These are phyloP conservation scores for Arthrobotrys entomopaga DNA, from an alignment of 2,329 filamentous ascomycete species.

Conservation along the genomic window DNA sequence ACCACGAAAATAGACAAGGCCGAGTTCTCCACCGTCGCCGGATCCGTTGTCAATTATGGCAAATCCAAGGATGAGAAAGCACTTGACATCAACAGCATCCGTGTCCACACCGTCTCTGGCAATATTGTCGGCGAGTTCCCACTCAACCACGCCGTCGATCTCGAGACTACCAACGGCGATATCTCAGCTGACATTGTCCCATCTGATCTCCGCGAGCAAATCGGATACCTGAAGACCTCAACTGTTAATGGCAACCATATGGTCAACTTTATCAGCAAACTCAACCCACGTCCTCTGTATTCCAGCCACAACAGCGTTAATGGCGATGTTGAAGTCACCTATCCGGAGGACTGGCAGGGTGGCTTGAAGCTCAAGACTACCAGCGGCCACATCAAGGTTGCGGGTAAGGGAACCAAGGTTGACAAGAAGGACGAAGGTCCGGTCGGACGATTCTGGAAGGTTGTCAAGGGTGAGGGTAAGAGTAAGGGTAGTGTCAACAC, in stretches of 20 bases:
- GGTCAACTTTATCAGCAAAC: slow-evolving; percentile 36
- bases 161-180: slow-evolving; percentile 38
- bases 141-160: slow-evolving; percentile 32
- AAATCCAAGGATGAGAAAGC: slow-evolving; percentile 28
- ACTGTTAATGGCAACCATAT: slow-evolving; percentile 30
- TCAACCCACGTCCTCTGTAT: slow-evolving; percentile 42
- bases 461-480: slow-evolving; percentile 45
- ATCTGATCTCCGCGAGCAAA: slow-evolving; percentile 30
- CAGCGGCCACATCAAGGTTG: slow-evolving; percentile 39
- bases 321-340: slow-evolving; percentile 29
- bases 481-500: slow-evolving; percentile 34
- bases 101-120: slow-evolving; percentile 30
- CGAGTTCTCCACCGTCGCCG: slow-evolving; percentile 32
- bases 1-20: slow-evolving; percentile 27
- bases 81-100: slow-evolving; percentile 40
- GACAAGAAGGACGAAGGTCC: slow-evolving; percentile 33
- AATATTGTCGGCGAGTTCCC: slow-evolving; percentile 44
- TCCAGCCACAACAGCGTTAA: slow-evolving; percentile 40
- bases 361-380: slow-evolving; percentile 42
- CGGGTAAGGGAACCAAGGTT: slow-evolving; percentile 36
- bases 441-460: slow-evolving; percentile 45
- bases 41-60: slow-evolving; percentile 23
- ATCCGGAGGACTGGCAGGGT: slow-evolving; percentile 52
- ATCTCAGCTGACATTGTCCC: slow-evolving; percentile 37
- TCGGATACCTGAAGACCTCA: slow-evolving; percentile 29